Percentiles rank a stretch among this genome's conserved stretches.
These are phyloP conservation scores for Davidsoniella eucalypti DNA, from an alignment of 2,329 filamentous ascomycete genomes.

Conservation along the genomic window DNA sequence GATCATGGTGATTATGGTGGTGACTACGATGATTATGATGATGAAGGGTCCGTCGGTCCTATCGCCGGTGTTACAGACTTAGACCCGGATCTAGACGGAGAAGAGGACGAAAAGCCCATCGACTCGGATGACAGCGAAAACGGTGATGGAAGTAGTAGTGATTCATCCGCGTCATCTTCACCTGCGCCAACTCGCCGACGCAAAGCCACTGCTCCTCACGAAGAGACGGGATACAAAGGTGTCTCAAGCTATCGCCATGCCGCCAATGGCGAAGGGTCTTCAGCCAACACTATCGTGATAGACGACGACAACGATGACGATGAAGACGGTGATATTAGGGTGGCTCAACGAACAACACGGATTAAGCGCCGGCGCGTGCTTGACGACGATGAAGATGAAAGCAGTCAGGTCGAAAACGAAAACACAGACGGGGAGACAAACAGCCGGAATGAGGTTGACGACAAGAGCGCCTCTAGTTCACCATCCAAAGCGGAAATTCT, in stretches of 20 bases:
- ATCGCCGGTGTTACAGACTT: too few species aligned
- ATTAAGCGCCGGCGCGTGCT: not conserved
- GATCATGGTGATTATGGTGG: too few species aligned
- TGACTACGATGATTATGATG: too few species aligned
- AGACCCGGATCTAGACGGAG: not conserved
- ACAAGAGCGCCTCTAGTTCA: not conserved
- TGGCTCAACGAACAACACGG: not conserved
- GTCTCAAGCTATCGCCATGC: not conserved
- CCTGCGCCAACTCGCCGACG: not conserved
- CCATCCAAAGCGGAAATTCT: not conserved
- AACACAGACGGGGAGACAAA: not conserved
- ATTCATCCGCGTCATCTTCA: not conserved
- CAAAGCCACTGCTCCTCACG: not conserved
- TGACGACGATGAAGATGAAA: not conserved
- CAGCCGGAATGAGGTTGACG: not conserved
- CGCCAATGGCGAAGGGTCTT: too few species aligned
- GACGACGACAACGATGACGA: not conserved
- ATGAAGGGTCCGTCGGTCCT: too few species aligned
- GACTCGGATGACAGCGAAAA: too few species aligned
- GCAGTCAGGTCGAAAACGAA: not conserved
- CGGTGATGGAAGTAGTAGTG: not conserved
- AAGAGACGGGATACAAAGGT: constrained; percentile 1
- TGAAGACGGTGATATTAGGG: not conserved
- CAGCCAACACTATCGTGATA: not conserved
- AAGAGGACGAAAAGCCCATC: not conserved